Evolutionary conservation across 192 early-diverging fungal genomes (phyloP).

Genomic region (Chytriomyces sp.): DNA sequence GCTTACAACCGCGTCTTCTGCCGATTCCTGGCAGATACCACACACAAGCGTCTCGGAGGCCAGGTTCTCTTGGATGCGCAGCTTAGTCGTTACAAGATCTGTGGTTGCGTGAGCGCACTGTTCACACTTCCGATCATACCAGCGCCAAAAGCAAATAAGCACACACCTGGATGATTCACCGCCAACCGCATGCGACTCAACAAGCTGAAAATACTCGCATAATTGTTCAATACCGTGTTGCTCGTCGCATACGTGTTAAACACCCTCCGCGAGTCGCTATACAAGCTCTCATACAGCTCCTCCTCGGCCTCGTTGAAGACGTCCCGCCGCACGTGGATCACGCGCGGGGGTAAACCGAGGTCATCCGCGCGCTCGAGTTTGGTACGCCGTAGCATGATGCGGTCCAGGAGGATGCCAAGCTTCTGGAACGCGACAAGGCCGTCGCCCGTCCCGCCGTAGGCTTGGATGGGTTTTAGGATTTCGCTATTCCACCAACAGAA

Average conservation of each 20-base stretch:
- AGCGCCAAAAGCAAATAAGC: not conserved
- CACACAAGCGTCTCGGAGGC: constrained; percentile 77
- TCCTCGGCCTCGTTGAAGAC: constrained; percentile 87
- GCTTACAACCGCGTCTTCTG: constrained; percentile 80
- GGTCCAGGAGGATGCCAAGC: constrained; percentile 73
- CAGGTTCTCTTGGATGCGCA: constrained; percentile 33
- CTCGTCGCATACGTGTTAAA: constrained; percentile 81
- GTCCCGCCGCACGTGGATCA: constrained; percentile 78
- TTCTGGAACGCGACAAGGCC: constrained; percentile 73
- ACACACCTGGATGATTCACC: constrained; percentile 77
- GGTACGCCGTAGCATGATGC: constrained; percentile 88
- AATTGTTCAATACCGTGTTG: constrained; percentile 87
- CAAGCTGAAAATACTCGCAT: constrained; percentile 91
- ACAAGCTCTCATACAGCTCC: constrained; percentile 85
- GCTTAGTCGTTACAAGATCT: constrained; percentile 46
- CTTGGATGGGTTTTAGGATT: constrained; percentile 88
- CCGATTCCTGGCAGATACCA: constrained; percentile 82
- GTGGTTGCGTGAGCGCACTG: not conserved
- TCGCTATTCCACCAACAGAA: constrained; percentile 87
- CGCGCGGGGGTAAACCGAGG: constrained; percentile 82
- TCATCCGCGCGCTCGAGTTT: constrained; percentile 88
- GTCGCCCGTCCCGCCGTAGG: constrained; percentile 61
- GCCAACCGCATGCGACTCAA: constrained; percentile 87
- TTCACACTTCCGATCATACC: not conserved
- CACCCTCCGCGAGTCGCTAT: constrained; percentile 61